A percentile compares a stretch with the other conserved stretches of the same genome.
Conservation (phyloP, 208 protist genomes). For the Trichomonas tenax region DNA sequence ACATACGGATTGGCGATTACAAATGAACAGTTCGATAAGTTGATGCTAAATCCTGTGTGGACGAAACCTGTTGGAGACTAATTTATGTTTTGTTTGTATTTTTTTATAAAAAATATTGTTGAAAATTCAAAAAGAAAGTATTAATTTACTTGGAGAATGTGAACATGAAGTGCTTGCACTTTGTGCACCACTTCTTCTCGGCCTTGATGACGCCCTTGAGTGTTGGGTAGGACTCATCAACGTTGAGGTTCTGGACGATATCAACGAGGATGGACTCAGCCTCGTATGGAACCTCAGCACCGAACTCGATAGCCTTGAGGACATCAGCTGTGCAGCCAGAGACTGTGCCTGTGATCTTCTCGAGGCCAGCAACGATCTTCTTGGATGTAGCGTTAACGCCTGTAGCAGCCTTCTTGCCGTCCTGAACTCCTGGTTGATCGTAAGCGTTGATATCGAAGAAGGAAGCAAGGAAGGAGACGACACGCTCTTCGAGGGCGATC, state of each 20-base stretch:
- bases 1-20: neutral
- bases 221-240: neutral
- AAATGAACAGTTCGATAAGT: neutral
- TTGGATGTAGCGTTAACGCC: neutral
- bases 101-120: no score
- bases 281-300: neutral
- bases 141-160: neutral
- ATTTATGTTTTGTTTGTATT: no score
- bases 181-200: neutral
- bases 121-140: no score
- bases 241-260: neutral
- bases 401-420: neutral
- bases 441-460: neutral
- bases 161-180: neutral
- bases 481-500: neutral
- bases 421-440: conserved; percentile 17
- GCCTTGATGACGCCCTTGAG: neutral
- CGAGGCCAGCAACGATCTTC: neutral
- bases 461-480: neutral
- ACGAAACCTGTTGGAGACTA: neutral
- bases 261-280: neutral
- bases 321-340: neutral
- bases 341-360: neutral
- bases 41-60: neutral
- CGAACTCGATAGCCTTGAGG: neutral